Evolutionary conservation across 176 grass and related monocot genomes (phyloP).

Genomic region (Cenchrus purpureus): DNA sequence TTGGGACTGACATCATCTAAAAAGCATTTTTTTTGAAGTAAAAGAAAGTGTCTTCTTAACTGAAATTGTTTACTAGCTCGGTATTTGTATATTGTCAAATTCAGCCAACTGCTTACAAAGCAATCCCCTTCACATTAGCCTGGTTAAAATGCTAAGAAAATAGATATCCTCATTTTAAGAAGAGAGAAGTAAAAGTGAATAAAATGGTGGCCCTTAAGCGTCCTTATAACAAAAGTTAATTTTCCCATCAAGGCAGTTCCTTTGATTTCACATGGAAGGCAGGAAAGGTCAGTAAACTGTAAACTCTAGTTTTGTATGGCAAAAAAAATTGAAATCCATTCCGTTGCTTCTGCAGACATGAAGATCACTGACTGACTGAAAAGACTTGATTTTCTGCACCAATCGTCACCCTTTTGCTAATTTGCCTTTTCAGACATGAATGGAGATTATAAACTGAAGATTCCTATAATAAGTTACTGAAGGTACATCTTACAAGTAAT

Average conservation of each 20-base stretch:
- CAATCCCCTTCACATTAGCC: background rate
- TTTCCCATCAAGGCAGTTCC: background rate
- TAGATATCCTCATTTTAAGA: background rate
- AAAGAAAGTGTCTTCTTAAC: background rate
- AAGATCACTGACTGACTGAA: background rate
- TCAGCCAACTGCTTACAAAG: background rate
- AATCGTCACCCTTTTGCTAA: background rate
- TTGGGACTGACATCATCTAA: background rate
- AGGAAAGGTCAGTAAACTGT: background rate
- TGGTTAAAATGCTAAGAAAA: background rate
- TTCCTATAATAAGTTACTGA: background rate
- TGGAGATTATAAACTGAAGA: background rate
- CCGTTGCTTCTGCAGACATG: background rate
- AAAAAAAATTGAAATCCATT: background rate
- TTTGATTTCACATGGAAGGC: background rate
- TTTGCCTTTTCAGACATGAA: background rate
- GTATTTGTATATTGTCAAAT: background rate
- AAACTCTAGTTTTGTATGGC: background rate
- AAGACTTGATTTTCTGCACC: background rate
- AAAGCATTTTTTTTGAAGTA: background rate
- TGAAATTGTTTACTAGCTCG: background rate
- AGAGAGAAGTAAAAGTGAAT: background rate
- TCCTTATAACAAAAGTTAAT: background rate
- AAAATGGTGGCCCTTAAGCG: background rate
- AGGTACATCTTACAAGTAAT: too few relatives aligned